These are phyloP conservation scores for Epichloe elymi DNA, from an alignment of 2,329 filamentous ascomycete species.

Conservation along the genomic window DNA sequence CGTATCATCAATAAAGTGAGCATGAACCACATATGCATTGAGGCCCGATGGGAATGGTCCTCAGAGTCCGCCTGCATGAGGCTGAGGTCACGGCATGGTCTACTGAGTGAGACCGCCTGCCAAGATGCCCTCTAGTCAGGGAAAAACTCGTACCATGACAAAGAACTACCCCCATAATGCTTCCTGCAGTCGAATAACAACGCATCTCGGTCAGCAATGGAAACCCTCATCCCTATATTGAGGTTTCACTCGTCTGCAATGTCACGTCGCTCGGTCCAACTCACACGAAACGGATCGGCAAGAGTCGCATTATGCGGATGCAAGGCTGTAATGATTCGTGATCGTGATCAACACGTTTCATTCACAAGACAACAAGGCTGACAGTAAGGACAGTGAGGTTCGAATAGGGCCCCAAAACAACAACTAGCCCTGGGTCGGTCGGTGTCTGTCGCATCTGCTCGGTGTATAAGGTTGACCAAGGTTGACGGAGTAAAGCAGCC, in stretches of 20 bases:
- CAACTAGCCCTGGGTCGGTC: too few species aligned
- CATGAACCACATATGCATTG: neutral
- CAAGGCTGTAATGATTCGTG: neutral
- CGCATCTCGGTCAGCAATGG: neutral
- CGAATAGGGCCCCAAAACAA: too few species aligned
- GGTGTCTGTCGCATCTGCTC: too few species aligned
- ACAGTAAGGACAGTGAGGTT: too few species aligned
- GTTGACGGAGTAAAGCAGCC: too few species aligned
- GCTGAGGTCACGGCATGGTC: neutral
- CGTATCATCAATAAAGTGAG: neutral
- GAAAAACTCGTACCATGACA: too few species aligned
- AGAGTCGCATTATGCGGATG: neutral
- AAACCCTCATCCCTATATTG: neutral
- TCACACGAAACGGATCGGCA: neutral
- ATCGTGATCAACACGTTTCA: neutral
- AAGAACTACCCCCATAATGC: too few species aligned
- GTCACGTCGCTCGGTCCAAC: neutral
- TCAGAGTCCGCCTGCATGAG: neutral
- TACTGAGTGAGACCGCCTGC: neutral
- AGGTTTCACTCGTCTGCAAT: neutral
- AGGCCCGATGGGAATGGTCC: neutral
- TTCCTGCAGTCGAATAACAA: neutral
- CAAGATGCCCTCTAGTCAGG: neutral
- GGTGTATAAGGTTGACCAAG: too few species aligned
- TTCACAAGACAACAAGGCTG: neutral